Evolutionary conservation across 2,329 filamentous ascomycete species (phyloP).

Genomic region (Tolypocladium ovalisporum): DNA sequence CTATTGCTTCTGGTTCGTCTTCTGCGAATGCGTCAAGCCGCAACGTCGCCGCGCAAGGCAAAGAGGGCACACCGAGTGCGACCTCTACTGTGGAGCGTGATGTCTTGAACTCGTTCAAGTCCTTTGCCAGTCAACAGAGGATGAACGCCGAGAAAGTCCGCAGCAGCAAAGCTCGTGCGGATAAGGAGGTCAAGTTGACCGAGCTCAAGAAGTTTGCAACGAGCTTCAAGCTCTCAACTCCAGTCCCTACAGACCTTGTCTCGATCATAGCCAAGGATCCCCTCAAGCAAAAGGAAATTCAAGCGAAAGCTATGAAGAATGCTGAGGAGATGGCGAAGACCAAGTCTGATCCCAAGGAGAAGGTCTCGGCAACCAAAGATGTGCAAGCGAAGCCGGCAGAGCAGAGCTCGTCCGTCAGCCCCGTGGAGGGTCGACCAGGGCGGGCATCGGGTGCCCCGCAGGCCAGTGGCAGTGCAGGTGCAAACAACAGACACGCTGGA

Average conservation of each 20-base stretch:
- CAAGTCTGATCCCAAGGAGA: slow-evolving; percentile 38
- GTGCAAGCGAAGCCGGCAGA: slow-evolving; percentile 27
- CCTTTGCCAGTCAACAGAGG: slow-evolving; percentile 48
- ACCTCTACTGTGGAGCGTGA: slow-evolving; percentile 51
- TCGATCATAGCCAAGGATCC: slow-evolving; percentile 95
- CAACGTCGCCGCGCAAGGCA: slow-evolving; percentile 27
- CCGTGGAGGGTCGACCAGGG: slow-evolving; percentile 16
- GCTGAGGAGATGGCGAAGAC: slow-evolving; percentile 52
- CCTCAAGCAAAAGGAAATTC: slow-evolving; percentile 85
- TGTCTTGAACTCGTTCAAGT: slow-evolving; percentile 52
- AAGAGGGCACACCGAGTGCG: slow-evolving; percentile 25
- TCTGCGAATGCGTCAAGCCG: slow-evolving; percentile 26
- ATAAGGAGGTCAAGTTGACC: slow-evolving; percentile 86
- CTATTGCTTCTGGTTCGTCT: slow-evolving; percentile 13
- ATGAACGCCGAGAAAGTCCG: slow-evolving; percentile 45
- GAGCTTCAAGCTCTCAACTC: slow-evolving; percentile 88
- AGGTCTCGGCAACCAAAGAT: slow-evolving; percentile 30
- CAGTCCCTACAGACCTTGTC: slow-evolving; percentile 83
- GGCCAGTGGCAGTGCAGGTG: slow-evolving; percentile 11
- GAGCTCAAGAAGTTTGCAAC: slow-evolving; percentile 92
- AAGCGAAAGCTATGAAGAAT: slow-evolving; percentile 74
- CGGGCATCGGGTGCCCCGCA: slow-evolving; percentile 24
- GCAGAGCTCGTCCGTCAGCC: slow-evolving; percentile 8
- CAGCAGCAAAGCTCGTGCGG: slow-evolving; percentile 49
- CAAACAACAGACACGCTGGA: slow-evolving; percentile 32